These are phyloP conservation scores for Nakaseomyces uthaithaninus DNA, from an alignment of 1,139 yeast species.

Conservation along the genomic window DNA sequence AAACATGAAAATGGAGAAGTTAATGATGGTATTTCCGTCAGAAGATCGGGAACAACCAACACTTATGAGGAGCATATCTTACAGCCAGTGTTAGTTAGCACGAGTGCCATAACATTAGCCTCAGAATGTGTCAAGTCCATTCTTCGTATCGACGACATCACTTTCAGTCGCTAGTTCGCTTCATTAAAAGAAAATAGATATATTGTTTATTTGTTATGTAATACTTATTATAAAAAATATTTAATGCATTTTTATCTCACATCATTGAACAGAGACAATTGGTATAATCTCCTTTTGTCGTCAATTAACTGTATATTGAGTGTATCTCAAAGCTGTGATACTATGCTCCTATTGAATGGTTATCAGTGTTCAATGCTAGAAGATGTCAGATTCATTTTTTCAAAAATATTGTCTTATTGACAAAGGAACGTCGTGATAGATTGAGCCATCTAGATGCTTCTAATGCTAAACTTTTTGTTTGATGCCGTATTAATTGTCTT, in stretches of 20 bases:
- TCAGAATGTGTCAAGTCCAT: constrained; percentile 95
- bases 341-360: too few species aligned
- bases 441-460: too few species aligned
- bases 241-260: neutral
- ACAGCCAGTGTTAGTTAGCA: constrained; percentile 92
- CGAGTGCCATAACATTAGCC: constrained; percentile 88
- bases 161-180: constrained; percentile 52
- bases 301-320: too few species aligned
- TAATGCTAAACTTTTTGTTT: too few species aligned
- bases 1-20: constrained; percentile 86
- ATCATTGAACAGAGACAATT: too few species aligned
- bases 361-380: too few species aligned
- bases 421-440: too few species aligned
- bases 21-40: constrained; percentile 92
- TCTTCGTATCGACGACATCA: constrained; percentile 91
- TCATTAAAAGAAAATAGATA: neutral
- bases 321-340: too few species aligned
- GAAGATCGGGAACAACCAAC: constrained; percentile 89
- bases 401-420: too few species aligned
- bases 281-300: too few species aligned
- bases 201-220: neutral
- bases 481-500: too few species aligned
- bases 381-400: too few species aligned
- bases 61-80: constrained; percentile 89
- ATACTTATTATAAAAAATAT: neutral